Conservation (phyloP, 306 rosid genomes). For the Mucuna pruriens region DNA sequence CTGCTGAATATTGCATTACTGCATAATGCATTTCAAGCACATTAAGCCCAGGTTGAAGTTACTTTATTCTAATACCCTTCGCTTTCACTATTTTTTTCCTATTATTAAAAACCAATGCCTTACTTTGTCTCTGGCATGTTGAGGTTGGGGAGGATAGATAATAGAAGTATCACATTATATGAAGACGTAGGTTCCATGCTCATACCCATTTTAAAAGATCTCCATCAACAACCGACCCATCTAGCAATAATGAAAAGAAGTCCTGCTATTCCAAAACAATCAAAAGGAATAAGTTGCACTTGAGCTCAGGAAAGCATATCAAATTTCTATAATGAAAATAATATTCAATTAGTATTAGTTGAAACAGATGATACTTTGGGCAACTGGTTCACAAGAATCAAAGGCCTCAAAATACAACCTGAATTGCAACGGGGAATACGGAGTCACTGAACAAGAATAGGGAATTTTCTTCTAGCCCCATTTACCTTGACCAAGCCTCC, state of each 20-base stretch:
- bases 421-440: neutral
- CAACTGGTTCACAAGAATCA: constrained; percentile 2
- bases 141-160: neutral
- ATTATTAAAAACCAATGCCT: neutral
- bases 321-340: neutral
- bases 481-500: neutral
- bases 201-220: constrained; percentile 91
- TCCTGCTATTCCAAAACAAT: constrained; percentile 60
- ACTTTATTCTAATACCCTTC: neutral
- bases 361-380: constrained; percentile 15
- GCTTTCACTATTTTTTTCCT: neutral
- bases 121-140: neutral
- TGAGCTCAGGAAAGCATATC: constrained; percentile 1
- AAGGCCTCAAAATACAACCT: neutral
- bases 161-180: neutral
- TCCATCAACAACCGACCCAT: constrained; percentile 77
- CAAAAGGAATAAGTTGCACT: constrained; percentile 11
- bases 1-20: neutral
- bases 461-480: neutral
- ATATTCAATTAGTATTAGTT: neutral
- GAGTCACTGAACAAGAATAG: neutral
- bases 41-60: neutral
- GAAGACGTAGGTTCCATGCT: constrained; percentile 16
- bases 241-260: constrained; percentile 69
- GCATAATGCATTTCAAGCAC: neutral